phyloP scores from a whole-genome alignment of 2,329 filamentous ascomycete species.

The Gaeumannomyces sp. region DNA sequence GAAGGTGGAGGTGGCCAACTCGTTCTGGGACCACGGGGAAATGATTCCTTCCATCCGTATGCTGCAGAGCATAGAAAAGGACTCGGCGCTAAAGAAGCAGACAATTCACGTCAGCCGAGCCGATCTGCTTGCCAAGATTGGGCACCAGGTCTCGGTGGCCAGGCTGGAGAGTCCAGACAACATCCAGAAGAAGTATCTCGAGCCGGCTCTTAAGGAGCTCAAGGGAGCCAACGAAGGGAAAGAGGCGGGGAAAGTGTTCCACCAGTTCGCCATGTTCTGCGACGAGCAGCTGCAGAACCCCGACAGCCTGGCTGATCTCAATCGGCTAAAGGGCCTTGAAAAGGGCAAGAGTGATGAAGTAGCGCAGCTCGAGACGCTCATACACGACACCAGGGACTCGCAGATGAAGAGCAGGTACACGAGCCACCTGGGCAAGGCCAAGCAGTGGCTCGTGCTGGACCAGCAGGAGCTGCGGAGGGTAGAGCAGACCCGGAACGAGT shows the following conservation, averaged over 20 bases:
- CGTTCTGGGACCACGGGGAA: constrained; percentile 92
- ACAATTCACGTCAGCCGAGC: constrained; percentile 66
- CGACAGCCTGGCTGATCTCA: constrained; percentile 77
- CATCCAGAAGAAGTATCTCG: constrained; percentile 81
- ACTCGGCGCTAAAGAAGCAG: constrained; percentile 59
- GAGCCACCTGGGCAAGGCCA: constrained; percentile 63
- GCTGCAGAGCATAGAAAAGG: constrained; percentile 65
- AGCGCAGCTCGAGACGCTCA: constrained; percentile 58
- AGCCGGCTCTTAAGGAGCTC: constrained; percentile 76
- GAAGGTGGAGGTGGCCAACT: constrained; percentile 77
- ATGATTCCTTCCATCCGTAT: constrained; percentile 83
- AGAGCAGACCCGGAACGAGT: constrained; percentile 68
- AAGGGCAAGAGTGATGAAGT: constrained; percentile 79
- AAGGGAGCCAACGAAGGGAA: constrained; percentile 59
- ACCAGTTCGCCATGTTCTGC: constrained; percentile 92
- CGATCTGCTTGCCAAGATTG: constrained; percentile 79
- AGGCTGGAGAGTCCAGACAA: constrained; percentile 84
- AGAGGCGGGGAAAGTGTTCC: constrained; percentile 82
- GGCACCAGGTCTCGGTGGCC: constrained; percentile 82
- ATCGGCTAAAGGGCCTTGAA: constrained; percentile 70
- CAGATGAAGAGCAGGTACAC: constrained; percentile 51
- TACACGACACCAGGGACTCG: constrained; percentile 42
- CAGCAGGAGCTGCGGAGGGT: constrained; percentile 78
- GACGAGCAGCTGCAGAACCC: constrained; percentile 87
- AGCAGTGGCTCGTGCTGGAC: constrained; percentile 85